Evolutionary conservation across 169 alveolate species (phyloP), one percentile per base, ranked within the genome.

Genomic region (Besnoitia besnoiti): DNA sequence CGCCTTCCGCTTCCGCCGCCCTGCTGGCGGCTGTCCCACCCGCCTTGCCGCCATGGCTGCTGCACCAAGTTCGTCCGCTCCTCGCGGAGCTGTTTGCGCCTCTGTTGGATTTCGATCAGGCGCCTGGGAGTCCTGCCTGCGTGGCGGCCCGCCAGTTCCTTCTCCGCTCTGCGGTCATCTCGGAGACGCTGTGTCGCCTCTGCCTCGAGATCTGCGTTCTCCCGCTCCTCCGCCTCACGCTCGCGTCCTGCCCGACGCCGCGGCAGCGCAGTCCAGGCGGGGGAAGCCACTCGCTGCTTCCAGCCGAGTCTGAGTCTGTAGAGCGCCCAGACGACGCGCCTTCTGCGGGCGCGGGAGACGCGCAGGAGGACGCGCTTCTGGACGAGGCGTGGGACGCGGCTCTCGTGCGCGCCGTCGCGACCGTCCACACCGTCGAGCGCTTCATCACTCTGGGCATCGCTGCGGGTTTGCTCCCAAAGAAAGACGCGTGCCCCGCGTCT

Each of bases 81-180:
- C 87, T 77, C 14, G 59, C 35, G 59, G 87, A 77, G 59, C 87
- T 77, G 37, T 42, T 77, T 24, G 49, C 61, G 5, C 87, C 87
- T 35, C 55, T 77, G 59, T 33, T 39, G 82, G 87, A 44, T 55
- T 8, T 21, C 14, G 30, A 4, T 8, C 40, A 39, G 49, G 37
- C 87, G 16, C 37, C 61, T 14, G 87, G 61, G 3, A 21, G 61
- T 14, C 87, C 87, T 5, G 49, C 87, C 14, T 24, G 59, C 33
- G 37, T 10, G 33, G 87, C 87, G 5, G 87, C 87, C 14, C 59
- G 40, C 14, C 87, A 44, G 21, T 77, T 77, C 40, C 87, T 77
- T 37, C 55, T 77, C n/a, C 61, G 40, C 42, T 77, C 87, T 27
- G 55, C 61, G 0, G 37, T 35, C 33, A 55, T 55, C 10, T 77